Evolutionary conservation across 2,329 filamentous ascomycete genomes (phyloP).

Genomic region (Rhynchosporium agropyri): DNA sequence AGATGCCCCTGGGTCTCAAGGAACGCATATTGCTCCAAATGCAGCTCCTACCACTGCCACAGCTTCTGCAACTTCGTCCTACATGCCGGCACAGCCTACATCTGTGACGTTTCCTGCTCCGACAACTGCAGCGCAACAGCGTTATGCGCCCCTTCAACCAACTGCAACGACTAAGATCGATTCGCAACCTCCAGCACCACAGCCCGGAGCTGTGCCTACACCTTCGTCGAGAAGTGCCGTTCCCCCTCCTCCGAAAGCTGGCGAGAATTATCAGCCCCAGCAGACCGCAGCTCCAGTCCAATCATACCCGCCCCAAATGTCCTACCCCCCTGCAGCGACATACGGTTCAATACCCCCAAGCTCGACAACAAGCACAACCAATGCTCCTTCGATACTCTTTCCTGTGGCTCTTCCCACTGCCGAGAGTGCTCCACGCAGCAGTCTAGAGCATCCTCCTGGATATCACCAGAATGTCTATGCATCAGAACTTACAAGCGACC

Average conservation of each 20-base stretch:
- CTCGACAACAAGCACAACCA: slow-evolving; percentile 49
- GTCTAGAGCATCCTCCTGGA: slow-evolving; percentile 46
- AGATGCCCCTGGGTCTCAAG: slow-evolving; percentile 30
- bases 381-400: slow-evolving; percentile 35
- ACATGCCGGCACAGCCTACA: slow-evolving; percentile 52
- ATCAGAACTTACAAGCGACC: slow-evolving; percentile 53
- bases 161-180: slow-evolving; percentile 48
- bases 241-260: slow-evolving; percentile 56
- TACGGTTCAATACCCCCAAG: slow-evolving; percentile 49
- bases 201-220: slow-evolving; percentile 58
- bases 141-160: slow-evolving; percentile 46
- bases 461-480: slow-evolving; percentile 60
- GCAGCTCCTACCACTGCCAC: slow-evolving; percentile 37
- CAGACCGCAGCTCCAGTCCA: slow-evolving; percentile 43
- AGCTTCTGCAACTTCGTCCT: slow-evolving; percentile 39
- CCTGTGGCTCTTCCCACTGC: slow-evolving; percentile 31
- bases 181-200: slow-evolving; percentile 54
- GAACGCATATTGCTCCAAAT: slow-evolving; percentile 31
- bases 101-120: slow-evolving; percentile 52
- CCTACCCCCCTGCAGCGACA: slow-evolving; percentile 51
- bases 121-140: slow-evolving; percentile 40
- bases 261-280: slow-evolving; percentile 48
- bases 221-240: slow-evolving; percentile 44
- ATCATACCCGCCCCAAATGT: slow-evolving; percentile 53
- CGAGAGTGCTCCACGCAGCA: slow-evolving; percentile 29